Evolutionary conservation across 345 rosid species (phyloP).

Genomic region (Citrus glauca): DNA sequence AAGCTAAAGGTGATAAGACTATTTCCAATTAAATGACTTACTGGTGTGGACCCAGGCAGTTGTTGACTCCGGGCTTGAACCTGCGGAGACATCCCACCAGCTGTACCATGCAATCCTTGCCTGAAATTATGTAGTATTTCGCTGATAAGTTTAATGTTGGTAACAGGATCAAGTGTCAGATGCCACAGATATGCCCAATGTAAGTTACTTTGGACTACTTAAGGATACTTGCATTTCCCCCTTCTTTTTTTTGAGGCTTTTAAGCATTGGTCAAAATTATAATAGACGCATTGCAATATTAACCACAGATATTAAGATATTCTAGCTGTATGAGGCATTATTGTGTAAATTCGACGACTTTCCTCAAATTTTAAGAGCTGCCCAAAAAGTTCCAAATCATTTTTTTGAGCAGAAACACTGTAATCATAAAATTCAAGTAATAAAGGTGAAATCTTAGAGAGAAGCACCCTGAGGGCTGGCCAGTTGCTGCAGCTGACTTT

Average conservation of each 20-base stretch:
- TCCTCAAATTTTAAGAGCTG: neutral
- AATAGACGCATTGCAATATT: neutral
- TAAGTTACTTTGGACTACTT: neutral
- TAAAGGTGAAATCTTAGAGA: constrained; percentile 25
- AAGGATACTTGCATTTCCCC: too few relatives aligned
- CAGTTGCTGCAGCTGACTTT: constrained; percentile 72
- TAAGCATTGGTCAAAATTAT: neutral
- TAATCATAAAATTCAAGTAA: neutral
- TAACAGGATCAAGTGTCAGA: neutral
- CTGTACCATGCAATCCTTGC: constrained; percentile 88
- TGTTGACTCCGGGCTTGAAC: constrained; percentile 87
- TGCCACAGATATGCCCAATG: neutral
- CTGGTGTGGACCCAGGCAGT: constrained; percentile 69
- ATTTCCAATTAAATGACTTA: constrained; percentile 25
- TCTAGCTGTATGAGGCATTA: neutral
- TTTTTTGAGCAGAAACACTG: constrained; percentile 1
- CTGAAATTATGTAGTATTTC: constrained; percentile 38
- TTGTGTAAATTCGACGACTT: neutral
- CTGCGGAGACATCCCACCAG: constrained; percentile 88
- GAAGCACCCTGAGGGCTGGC: constrained; percentile 87
- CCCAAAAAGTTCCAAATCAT: neutral
- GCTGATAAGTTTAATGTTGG: neutral
- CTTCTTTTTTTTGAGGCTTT: neutral
- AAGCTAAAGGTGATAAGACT: neutral
- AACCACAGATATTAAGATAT: neutral